Evolutionary conservation across 805 yeast species (phyloP).

Genomic region (Candida ortonii): DNA sequence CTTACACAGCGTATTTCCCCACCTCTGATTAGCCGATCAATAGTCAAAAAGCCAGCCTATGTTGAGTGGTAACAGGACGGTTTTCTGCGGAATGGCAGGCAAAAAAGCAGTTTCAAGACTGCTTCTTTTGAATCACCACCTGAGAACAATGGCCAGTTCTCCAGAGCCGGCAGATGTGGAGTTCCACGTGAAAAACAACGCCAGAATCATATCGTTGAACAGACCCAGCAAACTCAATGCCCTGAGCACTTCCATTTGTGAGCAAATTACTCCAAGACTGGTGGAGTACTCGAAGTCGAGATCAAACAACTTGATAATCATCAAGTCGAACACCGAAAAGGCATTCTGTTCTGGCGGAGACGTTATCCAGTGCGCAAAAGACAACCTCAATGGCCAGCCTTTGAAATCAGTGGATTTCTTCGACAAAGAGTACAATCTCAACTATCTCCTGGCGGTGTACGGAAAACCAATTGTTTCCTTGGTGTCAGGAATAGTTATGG

Average conservation of each 20-base stretch:
- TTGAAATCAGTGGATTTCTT: slow-evolving; percentile 62
- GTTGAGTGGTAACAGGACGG: too few relatives aligned
- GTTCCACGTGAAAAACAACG: slow-evolving; percentile 57
- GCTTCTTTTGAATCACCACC: slow-evolving; percentile 5
- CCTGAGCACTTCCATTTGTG: slow-evolving; percentile 71
- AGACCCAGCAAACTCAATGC: slow-evolving; percentile 85
- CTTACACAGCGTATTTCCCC: too few relatives aligned
- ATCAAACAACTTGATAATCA: slow-evolving; percentile 59
- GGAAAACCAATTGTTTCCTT: slow-evolving; percentile 82
- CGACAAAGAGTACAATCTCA: slow-evolving; percentile 74
- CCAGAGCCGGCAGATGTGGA: slow-evolving; percentile 48
- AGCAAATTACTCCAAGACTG: slow-evolving; percentile 66
- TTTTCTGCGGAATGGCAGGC: too few relatives aligned
- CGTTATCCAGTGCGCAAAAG: slow-evolving; percentile 73
- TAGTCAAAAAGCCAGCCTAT: too few relatives aligned
- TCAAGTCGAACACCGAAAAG: slow-evolving; percentile 62
- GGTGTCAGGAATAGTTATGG: slow-evolving; percentile 94
- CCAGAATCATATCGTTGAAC: slow-evolving; percentile 74
- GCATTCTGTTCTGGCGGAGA: slow-evolving; percentile 97
- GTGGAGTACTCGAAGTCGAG: slow-evolving; percentile 72
- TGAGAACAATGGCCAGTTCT: slow-evolving; percentile 23
- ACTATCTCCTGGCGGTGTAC: slow-evolving; percentile 77
- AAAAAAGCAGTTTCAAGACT: slow-evolving; percentile 7
- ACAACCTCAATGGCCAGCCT: slow-evolving; percentile 47
- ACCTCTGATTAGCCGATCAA: too few relatives aligned